Evolutionary conservation across 2,329 filamentous ascomycete genomes (phyloP), one percentile per base, ranked within the genome.

Genomic region (Fusarium cyanostomum): DNA sequence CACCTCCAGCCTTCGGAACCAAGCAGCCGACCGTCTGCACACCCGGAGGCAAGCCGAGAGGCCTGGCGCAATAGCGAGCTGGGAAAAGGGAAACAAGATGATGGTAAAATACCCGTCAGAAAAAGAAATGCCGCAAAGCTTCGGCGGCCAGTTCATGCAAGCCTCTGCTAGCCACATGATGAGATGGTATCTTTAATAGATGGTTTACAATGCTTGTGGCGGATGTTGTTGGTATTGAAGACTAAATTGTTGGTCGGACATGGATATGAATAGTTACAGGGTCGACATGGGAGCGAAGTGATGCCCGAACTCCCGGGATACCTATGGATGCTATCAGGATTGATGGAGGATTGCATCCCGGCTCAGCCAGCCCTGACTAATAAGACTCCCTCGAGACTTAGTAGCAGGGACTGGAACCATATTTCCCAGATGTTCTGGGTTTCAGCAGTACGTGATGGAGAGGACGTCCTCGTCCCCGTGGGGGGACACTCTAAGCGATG

Each of bases 91-190:
- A 21, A 6, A 21, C 21, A 21, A 21, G 6, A 21, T 21, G 21
- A 21, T 21, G 21, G 21, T 28, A 24, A 15, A 15, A 41, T n/a
- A 21, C 8, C 31, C 42, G 38, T 4, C 12, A 12, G 8, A 28
- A 39, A 46, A 52, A 56, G 56, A 54, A 52, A 58, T 46, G 48
- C 39, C 46, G 27, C 45, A 52, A 33, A 30, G 16, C 37, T 43
- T 41, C 42, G 39, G 21, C 31, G 42, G 41, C 33, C 60, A 45
- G 59, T 57, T 57, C 62, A 52, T 34, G 16, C 55, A 53, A 49
- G 38, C 65, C 39, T 37, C 18, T 45, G 31, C 39, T 39, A 33
- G 41, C 37, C 56, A 62, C 56, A 65, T 62, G 61, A 58, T 35
- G 49, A 45, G 48, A 26, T 42, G 27, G 24, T 26, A 56, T 53